These are phyloP conservation scores for Phascolomyces articulosus DNA, from an alignment of 371 early-diverging fungal species.

Conservation along the genomic window DNA sequence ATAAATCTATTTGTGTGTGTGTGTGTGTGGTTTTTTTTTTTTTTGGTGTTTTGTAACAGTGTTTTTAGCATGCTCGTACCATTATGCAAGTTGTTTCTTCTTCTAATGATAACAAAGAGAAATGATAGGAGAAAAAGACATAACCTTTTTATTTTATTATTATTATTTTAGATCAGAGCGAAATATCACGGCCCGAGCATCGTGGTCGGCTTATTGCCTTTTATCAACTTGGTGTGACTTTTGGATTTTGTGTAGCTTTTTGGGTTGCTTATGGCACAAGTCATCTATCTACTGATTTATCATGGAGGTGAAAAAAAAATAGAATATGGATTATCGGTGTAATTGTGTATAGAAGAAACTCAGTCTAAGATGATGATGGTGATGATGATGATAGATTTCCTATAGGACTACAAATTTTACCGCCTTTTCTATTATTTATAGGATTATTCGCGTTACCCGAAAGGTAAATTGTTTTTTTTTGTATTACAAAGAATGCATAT, in stretches of 20 bases:
- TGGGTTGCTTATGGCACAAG: slow-evolving; percentile 44
- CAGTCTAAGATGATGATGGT: too few species aligned
- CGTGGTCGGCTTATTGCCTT: slow-evolving; percentile 90
- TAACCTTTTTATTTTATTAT: not conserved
- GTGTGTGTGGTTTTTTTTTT: not conserved
- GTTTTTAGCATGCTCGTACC: slow-evolving; percentile 45
- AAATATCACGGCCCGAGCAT: slow-evolving; percentile 80
- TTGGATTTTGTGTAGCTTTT: slow-evolving; percentile 54
- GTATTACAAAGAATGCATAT: not conserved
- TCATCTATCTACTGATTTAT: slow-evolving; percentile 17
- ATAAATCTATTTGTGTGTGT: too few species aligned
- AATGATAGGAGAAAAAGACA: not conserved
- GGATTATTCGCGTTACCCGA: slow-evolving; percentile 74
- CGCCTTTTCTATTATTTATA: slow-evolving; percentile 66
- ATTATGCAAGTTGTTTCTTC: slow-evolving; percentile 28
- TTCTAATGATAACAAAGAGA: too few species aligned
- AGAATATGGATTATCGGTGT: too few species aligned
- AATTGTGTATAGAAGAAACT: too few species aligned
- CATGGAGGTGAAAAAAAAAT: slow-evolving; percentile 47
- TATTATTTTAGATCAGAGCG: slow-evolving; percentile 70
- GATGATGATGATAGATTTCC: slow-evolving; percentile 60
- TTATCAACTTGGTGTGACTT: slow-evolving; percentile 89
- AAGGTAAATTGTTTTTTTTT: slow-evolving; percentile 18
- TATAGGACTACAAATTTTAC: slow-evolving; percentile 77
- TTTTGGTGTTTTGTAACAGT: slow-evolving; percentile 15